Conservation (phyloP, 306 rosid genomes). For the Vachellia collinsii region DNA sequence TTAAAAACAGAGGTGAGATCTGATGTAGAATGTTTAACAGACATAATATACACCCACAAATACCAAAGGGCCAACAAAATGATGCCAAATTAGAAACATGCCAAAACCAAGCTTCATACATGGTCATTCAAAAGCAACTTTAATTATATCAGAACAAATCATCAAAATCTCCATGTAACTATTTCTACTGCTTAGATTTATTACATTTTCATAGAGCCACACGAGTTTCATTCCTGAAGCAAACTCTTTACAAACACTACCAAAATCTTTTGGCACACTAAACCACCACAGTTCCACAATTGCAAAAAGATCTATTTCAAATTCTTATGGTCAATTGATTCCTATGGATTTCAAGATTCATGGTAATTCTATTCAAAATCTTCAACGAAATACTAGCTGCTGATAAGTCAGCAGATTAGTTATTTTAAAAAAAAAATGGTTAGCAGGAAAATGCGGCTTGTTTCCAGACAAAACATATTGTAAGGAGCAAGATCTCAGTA, state of each 20-base stretch:
- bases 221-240: constrained; percentile 2
- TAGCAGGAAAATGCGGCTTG: neutral
- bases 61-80: constrained; percentile 13
- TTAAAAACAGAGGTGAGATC: neutral
- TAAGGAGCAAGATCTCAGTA: neutral
- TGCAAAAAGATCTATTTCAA: neutral
- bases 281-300: constrained; percentile 15
- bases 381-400: neutral
- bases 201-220: constrained; percentile 6
- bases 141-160: neutral
- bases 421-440: neutral
- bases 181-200: constrained; percentile 1
- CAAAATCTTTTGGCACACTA: neutral
- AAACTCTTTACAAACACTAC: neutral
- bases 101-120: neutral
- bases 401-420: neutral
- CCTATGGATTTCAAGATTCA: neutral
- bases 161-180: constrained; percentile 2
- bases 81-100: constrained; percentile 18
- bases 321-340: neutral
- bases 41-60: constrained; percentile 8
- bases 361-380: neutral
- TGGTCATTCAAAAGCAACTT: constrained; percentile 25
- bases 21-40: constrained; percentile 1
- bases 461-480: neutral